A percentile compares a stretch with the other conserved stretches of the same genome.
Conservation (phyloP, 2,329 filamentous ascomycete genomes). For the Dryadomyces quercus-mongolicae region DNA sequence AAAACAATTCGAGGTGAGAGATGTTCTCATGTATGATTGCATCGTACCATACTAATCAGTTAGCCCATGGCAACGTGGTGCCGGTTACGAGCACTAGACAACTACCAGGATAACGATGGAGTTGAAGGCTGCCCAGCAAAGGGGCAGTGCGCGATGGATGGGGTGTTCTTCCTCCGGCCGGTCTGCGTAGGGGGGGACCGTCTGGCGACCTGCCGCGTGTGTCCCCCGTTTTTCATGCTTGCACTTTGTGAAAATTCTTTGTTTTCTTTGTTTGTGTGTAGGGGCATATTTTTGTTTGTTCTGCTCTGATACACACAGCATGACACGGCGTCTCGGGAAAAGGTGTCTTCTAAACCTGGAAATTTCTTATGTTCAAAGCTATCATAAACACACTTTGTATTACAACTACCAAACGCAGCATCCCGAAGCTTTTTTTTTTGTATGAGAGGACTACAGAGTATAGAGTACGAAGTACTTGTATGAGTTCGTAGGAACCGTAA, state of each 20-base stretch:
- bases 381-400: neutral
- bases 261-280: neutral
- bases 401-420: neutral
- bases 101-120: neutral
- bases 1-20: slow-evolving; percentile 14
- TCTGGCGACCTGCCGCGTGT: neutral
- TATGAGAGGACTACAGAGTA: neutral
- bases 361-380: slow-evolving; percentile 1
- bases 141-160: neutral
- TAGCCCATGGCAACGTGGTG: slow-evolving; percentile 45
- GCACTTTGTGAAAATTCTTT: neutral
- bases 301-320: slow-evolving; percentile 4
- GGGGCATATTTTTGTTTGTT: neutral
- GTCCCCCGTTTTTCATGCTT: neutral
- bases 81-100: slow-evolving; percentile 33
- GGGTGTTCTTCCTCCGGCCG: neutral
- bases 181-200: neutral
- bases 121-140: neutral
- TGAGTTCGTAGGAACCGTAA: no score
- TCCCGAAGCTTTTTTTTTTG: neutral
- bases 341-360: neutral
- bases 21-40: no score
- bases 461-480: no score
- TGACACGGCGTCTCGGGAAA: slow-evolving; percentile 7
- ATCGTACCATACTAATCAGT: neutral